phyloP scores from a whole-genome alignment of 306 rosid species.

The Inga leiocalycina region DNA sequence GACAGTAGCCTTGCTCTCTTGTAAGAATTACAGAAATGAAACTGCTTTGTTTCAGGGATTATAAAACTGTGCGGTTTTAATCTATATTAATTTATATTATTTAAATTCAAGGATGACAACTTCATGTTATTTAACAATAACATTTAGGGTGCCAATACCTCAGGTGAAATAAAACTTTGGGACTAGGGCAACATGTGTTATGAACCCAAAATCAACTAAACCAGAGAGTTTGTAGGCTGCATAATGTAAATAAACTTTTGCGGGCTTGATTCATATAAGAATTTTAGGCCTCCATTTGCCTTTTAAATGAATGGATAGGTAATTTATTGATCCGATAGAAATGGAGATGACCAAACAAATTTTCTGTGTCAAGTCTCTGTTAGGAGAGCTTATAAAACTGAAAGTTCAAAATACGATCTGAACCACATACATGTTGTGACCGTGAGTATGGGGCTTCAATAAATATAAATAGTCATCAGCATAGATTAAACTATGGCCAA shows the following conservation, averaged over 20 bases:
- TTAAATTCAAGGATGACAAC: background rate
- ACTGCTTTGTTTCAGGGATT: constrained; percentile 22
- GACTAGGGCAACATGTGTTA: constrained; percentile 2
- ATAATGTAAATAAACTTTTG: background rate
- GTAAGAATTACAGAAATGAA: constrained; percentile 21
- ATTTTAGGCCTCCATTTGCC: background rate
- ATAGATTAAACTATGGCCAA: constrained; percentile 21
- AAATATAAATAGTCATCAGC: background rate
- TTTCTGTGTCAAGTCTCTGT: background rate
- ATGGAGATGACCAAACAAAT: background rate
- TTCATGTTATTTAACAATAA: constrained; percentile 2
- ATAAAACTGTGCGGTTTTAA: background rate
- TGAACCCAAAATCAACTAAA: constrained; percentile 34
- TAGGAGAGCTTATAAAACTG: background rate
- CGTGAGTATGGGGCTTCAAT: background rate
- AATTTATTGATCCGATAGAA: background rate
- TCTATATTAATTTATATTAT: constrained; percentile 27
- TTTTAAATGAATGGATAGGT: background rate
- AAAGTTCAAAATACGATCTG: background rate
- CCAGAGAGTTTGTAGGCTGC: background rate
- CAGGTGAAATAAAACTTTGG: constrained; percentile 24
- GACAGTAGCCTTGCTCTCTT: constrained; percentile 28
- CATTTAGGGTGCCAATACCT: background rate
- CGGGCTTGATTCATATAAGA: constrained; percentile 16
- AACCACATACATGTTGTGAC: background rate